Evolutionary conservation across 257 asterid species (phyloP), one percentile per base, ranked within the genome.

Genomic region (Misopates orontium): DNA sequence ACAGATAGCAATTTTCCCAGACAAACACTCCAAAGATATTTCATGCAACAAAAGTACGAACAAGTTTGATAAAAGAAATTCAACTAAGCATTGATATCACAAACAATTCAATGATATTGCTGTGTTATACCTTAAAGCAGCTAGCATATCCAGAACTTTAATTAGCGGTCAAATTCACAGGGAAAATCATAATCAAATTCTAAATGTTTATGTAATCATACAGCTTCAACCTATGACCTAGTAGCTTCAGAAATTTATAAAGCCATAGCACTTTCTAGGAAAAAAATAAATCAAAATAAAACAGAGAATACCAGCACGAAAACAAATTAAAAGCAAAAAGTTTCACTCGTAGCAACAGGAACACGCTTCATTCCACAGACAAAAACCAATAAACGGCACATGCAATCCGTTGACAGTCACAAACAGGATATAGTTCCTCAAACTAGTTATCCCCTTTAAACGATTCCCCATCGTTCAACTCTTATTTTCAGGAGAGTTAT

Each of bases 201-300:
- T 17, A 45, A n/a, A n/a, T 20, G 4, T 28, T 10, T 50, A 54
- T 50, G 32, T 14, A 40, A 56, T 28, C 23, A 8, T 48, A 47
- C 59, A 49, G 25, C 21, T 60, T 60, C 47, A 40, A 19, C 69
- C 48, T n/a, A n/a, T 8, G 21, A 44, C 51, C 6, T 36, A 36
- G 42, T 36, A 5, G 42, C 42, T 36, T 36, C 53, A 22, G n/a
- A 20, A 28, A 59, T 21, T 17, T 32, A 56, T 66, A 32, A 50
- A 45, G 17, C 18, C 18, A n/a, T 45, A 8, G 18, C 17, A 45
- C 1, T 45, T 45, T 2, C 4, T 2, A 45, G 51, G 42, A 36
- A 45, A 45, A 14, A 45, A 15, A 16, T 3, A 14, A 45, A 45
- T 4, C 14, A 14, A 45, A 45, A 14, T 16, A 45, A 45, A 45